Base-by-base conservation (phyloP, 495 filamentous ascomycete genomes). In the Rusavskia elegans region DNA sequence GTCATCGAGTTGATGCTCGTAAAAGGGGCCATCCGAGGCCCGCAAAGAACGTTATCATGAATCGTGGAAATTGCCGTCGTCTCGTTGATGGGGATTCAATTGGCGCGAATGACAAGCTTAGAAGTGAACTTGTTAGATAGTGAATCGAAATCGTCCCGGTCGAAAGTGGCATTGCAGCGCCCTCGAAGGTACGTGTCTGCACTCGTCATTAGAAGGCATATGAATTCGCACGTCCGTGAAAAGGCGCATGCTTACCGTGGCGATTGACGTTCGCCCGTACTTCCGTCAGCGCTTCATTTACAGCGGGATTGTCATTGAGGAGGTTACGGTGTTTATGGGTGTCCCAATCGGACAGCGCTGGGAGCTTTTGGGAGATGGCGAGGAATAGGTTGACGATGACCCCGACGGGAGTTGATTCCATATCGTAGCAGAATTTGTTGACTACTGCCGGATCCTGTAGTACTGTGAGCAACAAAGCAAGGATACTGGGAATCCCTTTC, bases 371-470 rank as follows among this genome's bases (percentile, higher is more conserved):
- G 6, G 88, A 94, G 65, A 95, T 95, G 60, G 89, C 89, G 57
- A 88, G 83, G 82, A 95, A 95, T 32, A 95, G 76, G 32, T 89
- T 87, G 49, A 92, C 87, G 60, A 95, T 90, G 65, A 95, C 89
- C 55, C 88, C 89, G 48, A 95, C 89, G 1, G 89, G 89, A 32
- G 84, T 89, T 10, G 81, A 82, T 74, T 95, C 89, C 89, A 95
- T 95, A 55, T 95, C 89, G 41, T 71, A 74, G 73, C 87, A 94
- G 77, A 95, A 95, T 67, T 92, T 93, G 54, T 87, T 77, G 25
- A 93, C 87, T 6, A 83, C 83, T 41, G 77, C 72, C 27, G 81
- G 74, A 64, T 95, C 88, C 70, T 73, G 20, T 10, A 20, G 14
- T 23, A 21, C 10, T 5, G 14, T 39, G 37, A 39, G 53, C 35